These are phyloP conservation scores for Straminergon stramineum DNA, from an alignment of 225 moss, liverwort and hornwort genomes.

Conservation along the genomic window DNA sequence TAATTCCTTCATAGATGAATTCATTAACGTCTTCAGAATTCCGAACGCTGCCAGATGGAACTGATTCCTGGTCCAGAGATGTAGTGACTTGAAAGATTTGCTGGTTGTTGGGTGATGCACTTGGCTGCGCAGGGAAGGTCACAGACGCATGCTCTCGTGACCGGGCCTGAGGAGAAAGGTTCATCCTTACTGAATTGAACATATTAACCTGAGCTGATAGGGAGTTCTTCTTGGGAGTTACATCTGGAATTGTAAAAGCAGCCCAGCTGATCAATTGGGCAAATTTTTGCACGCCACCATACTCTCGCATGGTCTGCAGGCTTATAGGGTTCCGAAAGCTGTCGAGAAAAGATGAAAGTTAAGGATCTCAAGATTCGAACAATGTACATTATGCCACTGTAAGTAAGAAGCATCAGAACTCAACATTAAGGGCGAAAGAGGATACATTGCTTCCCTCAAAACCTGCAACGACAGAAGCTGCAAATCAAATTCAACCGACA, in stretches of 20 bases:
- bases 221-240: constrained; percentile 2
- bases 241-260: constrained; percentile 38
- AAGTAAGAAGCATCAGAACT: not conserved
- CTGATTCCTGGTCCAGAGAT: not conserved
- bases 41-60: constrained; percentile 4
- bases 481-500: constrained; percentile 52
- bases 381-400: not conserved
- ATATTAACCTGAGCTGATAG: not conserved
- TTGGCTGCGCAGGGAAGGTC: not conserved
- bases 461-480: constrained; percentile 73
- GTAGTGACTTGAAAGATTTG: not conserved
- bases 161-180: constrained; percentile 2
- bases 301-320: constrained; percentile 52
- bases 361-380: constrained; percentile 9
- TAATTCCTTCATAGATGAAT: constrained; percentile 41
- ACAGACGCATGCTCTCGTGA: constrained; percentile 11
- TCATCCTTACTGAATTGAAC: constrained; percentile 25
- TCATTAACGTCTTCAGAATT: constrained; percentile 21
- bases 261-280: constrained; percentile 57
- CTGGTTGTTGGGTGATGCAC: constrained; percentile 5
- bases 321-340: constrained; percentile 60
- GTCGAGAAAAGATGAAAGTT: constrained; percentile 18
- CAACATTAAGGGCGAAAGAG: constrained; percentile 5
- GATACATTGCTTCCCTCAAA: constrained; percentile 79
- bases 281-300: constrained; percentile 57